Conservation (phyloP, 148 eudicot genomes). For the Dianthus caryophyllus region DNA sequence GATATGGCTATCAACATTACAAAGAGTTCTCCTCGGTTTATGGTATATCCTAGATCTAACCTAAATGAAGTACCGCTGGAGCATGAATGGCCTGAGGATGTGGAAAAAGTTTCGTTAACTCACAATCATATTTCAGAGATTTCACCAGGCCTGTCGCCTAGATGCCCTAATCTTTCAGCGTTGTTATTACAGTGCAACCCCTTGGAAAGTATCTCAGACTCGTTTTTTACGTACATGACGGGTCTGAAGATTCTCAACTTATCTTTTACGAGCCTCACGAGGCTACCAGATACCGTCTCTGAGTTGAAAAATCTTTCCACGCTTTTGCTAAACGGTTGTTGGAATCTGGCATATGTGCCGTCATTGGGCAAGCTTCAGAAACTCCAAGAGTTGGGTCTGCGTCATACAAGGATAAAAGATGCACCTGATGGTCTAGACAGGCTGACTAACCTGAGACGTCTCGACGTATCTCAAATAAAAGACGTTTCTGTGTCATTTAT, state of each 20-base stretch:
- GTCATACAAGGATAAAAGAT: background rate
- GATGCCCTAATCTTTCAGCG: conserved; percentile 23
- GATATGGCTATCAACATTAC: conserved; percentile 16
- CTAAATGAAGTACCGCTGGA: conserved; percentile 18
- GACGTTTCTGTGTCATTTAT: background rate
- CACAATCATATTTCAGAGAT: conserved; percentile 18
- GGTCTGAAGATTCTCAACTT: conserved; percentile 22
- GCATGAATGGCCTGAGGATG: conserved; percentile 25
- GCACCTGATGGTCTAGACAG: conserved; percentile 7
- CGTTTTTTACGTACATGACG: conserved; percentile 15
- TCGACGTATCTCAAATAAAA: conserved; percentile 10
- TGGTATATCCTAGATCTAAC: conserved; percentile 21
- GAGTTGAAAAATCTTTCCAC: conserved; percentile 11
- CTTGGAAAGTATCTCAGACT: conserved; percentile 11
- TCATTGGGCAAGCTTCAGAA: background rate
- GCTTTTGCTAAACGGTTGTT: background rate
- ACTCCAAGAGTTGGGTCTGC: conserved; percentile 7
- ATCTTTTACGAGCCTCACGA: conserved; percentile 17
- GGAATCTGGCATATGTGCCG: conserved; percentile 4
- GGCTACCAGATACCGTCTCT: conserved; percentile 11
- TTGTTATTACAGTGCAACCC: conserved; percentile 22
- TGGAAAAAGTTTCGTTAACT: conserved; percentile 28
- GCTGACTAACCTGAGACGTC: conserved; percentile 2
- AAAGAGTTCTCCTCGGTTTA: conserved; percentile 11
- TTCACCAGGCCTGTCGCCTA: conserved; percentile 15